Conservation (phyloP, 1,284 basidiomycete species). For the Tilletia caries region DNA sequence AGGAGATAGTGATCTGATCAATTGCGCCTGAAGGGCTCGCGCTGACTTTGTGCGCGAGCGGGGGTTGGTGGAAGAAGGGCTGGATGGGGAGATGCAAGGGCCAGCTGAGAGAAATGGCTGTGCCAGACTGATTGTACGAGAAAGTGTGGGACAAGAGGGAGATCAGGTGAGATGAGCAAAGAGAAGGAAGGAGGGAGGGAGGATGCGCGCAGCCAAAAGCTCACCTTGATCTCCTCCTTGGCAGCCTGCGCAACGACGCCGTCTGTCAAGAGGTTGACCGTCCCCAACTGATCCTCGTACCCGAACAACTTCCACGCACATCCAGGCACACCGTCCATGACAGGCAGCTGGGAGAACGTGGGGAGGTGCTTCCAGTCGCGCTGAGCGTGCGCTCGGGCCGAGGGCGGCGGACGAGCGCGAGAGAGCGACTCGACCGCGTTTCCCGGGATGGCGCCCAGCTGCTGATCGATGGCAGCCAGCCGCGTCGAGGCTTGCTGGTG, state of each 20-base stretch:
- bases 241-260: constrained; percentile 64
- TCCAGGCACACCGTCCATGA: constrained; percentile 37
- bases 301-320: constrained; percentile 71
- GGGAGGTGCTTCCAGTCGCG: constrained; percentile 35
- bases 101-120: constrained; percentile 37
- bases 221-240: constrained; percentile 64
- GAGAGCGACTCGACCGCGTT: constrained; percentile 10
- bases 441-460: constrained; percentile 7
- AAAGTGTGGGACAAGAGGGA: neutral
- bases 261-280: constrained; percentile 67
- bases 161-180: neutral
- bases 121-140: constrained; percentile 49
- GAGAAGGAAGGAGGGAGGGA: neutral
- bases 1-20: constrained; percentile 47
- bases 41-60: constrained; percentile 26
- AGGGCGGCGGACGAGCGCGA: constrained; percentile 8
- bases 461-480: constrained; percentile 7
- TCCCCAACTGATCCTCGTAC: constrained; percentile 67
- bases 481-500: neutral
- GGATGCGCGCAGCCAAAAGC: neutral
- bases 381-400: constrained; percentile 11
- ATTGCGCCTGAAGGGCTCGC: neutral
- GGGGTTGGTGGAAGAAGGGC: constrained; percentile 36
- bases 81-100: constrained; percentile 38
- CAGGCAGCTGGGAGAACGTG: constrained; percentile 31